A percentile compares a stretch with the other conserved stretches of the same genome.
Evolutionary conservation across 2,329 filamentous ascomycete species (phyloP).

Genomic region (Nemania abortiva): DNA sequence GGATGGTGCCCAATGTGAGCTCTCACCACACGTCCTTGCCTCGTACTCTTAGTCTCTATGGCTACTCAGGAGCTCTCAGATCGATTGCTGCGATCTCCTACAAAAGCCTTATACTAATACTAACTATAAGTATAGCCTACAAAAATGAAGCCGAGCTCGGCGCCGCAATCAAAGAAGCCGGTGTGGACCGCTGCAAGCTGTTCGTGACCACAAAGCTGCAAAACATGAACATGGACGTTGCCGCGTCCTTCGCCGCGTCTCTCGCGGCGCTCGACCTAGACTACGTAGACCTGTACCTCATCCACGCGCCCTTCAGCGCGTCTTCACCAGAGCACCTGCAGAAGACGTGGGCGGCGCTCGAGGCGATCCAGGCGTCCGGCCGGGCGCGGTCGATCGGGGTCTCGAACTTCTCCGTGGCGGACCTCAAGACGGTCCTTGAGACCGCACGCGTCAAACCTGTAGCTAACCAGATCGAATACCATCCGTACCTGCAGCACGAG

Average conservation of each 20-base stretch:
- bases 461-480: constrained; percentile 85
- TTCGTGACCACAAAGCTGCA: constrained; percentile 74
- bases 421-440: constrained; percentile 68
- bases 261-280: constrained; percentile 75
- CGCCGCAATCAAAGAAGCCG: constrained; percentile 74
- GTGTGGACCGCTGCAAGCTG: constrained; percentile 74
- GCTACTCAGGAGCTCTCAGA: background rate
- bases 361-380: constrained; percentile 75
- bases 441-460: constrained; percentile 73
- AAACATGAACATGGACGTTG: constrained; percentile 56
- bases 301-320: constrained; percentile 69
- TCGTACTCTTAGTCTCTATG: background rate
- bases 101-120: background rate
- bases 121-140: constrained; percentile 60
- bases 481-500: constrained; percentile 79
- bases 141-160: constrained; percentile 78
- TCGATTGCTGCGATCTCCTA: background rate
- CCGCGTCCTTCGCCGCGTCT: constrained; percentile 67
- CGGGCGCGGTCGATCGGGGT: constrained; percentile 79
- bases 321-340: constrained; percentile 66
- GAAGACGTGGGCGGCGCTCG: constrained; percentile 68
- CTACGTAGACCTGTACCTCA: constrained; percentile 79
- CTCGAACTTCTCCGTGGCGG: constrained; percentile 74
- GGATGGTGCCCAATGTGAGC: constrained; percentile 77
- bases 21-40: background rate